phyloP scores from a whole-genome alignment of 805 yeast genomes.

The Wickerhamiella sorbophila region DNA sequence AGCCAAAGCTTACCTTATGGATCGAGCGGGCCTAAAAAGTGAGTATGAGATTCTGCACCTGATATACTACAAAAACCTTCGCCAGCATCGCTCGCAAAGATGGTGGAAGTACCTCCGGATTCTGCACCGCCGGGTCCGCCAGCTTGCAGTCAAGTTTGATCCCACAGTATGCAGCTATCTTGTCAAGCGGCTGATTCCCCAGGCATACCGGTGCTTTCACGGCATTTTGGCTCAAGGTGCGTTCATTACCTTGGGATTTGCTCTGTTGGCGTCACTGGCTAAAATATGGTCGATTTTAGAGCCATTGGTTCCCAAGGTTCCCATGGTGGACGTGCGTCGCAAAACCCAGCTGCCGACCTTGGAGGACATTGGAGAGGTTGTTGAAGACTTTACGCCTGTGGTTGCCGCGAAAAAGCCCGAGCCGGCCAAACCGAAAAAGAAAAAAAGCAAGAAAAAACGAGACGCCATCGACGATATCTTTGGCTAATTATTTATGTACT shows the following conservation, averaged over 20 bases:
- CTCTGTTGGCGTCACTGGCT: conserved; percentile 44
- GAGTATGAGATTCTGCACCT: conserved; percentile 51
- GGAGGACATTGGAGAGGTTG: conserved; percentile 3
- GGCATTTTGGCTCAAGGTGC: conserved; percentile 62
- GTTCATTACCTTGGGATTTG: conserved; percentile 58
- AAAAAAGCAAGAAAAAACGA: conserved; percentile 34
- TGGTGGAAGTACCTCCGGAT: conserved; percentile 70
- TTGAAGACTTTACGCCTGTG: conserved; percentile 3
- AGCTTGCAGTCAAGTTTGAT: conserved; percentile 10
- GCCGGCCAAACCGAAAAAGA: conserved; percentile 16
- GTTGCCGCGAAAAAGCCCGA: background rate
- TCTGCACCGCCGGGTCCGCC: conserved; percentile 35
- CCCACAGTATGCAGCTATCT: conserved; percentile 20
- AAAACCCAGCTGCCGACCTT: no score
- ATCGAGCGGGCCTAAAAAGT: conserved; percentile 19
- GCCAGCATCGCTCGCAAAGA: conserved; percentile 54
- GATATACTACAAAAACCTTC: conserved; percentile 53
- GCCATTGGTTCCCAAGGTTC: conserved; percentile 1
- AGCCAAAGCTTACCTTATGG: no score
- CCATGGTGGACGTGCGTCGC: background rate
- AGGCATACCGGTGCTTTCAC: conserved; percentile 47
- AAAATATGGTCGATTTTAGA: conserved; percentile 26
- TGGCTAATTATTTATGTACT: conserved; percentile 35
- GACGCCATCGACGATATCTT: conserved; percentile 65
- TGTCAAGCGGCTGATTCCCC: conserved; percentile 28